Conservation (phyloP, 768 basidiomycete species). For the Gloeopeniophorella convolvens region DNA sequence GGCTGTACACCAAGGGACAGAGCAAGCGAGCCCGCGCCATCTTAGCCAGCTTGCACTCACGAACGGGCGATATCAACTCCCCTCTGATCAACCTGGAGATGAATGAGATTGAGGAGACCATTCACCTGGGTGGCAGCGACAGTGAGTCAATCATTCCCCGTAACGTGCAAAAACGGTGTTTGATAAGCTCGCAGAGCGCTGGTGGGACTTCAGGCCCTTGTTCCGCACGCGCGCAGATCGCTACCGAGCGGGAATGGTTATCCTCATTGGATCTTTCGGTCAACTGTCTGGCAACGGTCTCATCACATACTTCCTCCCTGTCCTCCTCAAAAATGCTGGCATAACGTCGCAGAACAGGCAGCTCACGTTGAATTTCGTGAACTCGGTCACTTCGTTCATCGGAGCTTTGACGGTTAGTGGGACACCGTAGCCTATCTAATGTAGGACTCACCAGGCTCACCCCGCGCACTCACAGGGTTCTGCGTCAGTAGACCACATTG, state of each 20-base stretch:
- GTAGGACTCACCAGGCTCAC: no score
- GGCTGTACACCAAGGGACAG: conserved; percentile 45
- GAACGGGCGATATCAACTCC: conserved; percentile 38
- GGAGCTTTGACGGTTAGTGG: conserved; percentile 29
- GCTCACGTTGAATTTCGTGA: conserved; percentile 45
- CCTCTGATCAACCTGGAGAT: conserved; percentile 47
- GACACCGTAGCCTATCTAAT: neutral
- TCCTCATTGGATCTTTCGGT: conserved; percentile 38
- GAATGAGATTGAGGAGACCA: conserved; percentile 46
- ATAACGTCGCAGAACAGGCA: conserved; percentile 36
- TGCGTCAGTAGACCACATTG: conserved; percentile 41
- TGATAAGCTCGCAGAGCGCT: conserved; percentile 33
- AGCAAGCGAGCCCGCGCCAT: conserved; percentile 36
- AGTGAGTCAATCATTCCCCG: no score
- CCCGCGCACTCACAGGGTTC: conserved; percentile 39
- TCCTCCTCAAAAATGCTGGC: conserved; percentile 41
- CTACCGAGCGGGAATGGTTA: conserved; percentile 44
- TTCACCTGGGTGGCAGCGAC: conserved; percentile 39
- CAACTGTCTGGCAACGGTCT: conserved; percentile 45
- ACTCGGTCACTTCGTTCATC: conserved; percentile 42
- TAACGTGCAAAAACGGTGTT: no score
- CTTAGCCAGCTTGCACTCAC: conserved; percentile 44
- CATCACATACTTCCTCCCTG: conserved; percentile 44
- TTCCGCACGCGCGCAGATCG: conserved; percentile 41
- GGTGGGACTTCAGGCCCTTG: conserved; percentile 51